These are phyloP conservation scores for Candida methanosorbosa DNA, from an alignment of 805 yeast genomes.

Conservation along the genomic window DNA sequence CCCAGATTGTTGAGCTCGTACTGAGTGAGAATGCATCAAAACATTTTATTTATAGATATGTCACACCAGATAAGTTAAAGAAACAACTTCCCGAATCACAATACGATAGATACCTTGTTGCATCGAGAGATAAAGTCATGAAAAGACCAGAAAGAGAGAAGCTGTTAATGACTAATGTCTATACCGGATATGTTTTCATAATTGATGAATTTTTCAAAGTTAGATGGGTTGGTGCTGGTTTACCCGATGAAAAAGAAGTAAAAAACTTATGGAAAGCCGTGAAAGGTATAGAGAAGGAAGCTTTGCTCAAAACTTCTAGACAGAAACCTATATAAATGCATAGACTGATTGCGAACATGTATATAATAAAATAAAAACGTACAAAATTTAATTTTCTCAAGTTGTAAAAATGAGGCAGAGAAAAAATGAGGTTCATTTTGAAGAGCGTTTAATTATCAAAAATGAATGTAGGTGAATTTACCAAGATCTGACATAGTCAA, in stretches of 20 bases:
- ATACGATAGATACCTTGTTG: slow-evolving; percentile 51
- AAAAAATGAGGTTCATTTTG: too few relatives aligned
- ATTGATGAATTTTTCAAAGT: slow-evolving; percentile 68
- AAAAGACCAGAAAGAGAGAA: slow-evolving; percentile 48
- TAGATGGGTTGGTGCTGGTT: slow-evolving; percentile 90
- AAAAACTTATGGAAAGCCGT: slow-evolving; percentile 59
- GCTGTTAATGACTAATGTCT: slow-evolving; percentile 61
- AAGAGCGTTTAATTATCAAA: too few relatives aligned
- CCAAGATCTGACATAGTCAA: too few relatives aligned
- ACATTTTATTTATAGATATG: slow-evolving; percentile 50
- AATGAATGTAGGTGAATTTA: too few relatives aligned
- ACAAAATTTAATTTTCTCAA: too few relatives aligned
- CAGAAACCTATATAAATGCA: too few relatives aligned
- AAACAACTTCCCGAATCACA: slow-evolving; percentile 16
- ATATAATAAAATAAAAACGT: too few relatives aligned
- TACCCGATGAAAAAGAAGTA: slow-evolving; percentile 59
- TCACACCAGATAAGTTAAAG: slow-evolving; percentile 31
- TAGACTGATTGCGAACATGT: too few relatives aligned
- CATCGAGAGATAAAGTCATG: slow-evolving; percentile 47
- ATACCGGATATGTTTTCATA: slow-evolving; percentile 76
- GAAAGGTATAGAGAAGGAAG: slow-evolving; percentile 46
- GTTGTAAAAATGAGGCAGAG: too few relatives aligned
- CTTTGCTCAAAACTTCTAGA: neutral
- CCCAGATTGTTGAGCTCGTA: slow-evolving; percentile 71
- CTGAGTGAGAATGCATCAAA: slow-evolving; percentile 69